A percentile compares a stretch with the other conserved stretches of the same genome.
Conservation (phyloP, 352 stramenopile genomes). For the Phytophthora meadii region DNA sequence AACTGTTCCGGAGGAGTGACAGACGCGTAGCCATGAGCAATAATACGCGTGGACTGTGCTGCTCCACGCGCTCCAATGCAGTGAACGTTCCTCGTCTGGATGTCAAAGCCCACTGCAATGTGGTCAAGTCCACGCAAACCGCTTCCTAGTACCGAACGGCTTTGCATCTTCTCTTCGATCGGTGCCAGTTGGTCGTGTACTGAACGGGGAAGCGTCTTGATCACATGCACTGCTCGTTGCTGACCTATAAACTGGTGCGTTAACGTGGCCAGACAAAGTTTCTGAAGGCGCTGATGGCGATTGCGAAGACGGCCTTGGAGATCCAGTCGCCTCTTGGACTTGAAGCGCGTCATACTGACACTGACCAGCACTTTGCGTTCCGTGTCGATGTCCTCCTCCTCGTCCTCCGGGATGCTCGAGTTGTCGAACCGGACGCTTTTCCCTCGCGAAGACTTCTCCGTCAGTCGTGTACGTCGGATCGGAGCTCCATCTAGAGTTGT, state of each 20-base stretch:
- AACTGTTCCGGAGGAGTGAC: conserved; percentile 47
- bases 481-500: conserved; percentile 34
- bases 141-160: conserved; percentile 52
- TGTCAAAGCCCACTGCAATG: conserved; percentile 64
- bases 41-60: conserved; percentile 48
- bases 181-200: conserved; percentile 68
- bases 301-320: conserved; percentile 42
- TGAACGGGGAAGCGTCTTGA: conserved; percentile 64
- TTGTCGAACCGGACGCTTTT: conserved; percentile 34
- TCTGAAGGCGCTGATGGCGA: conserved; percentile 54
- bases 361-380: conserved; percentile 46
- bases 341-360: conserved; percentile 50
- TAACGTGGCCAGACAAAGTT: conserved; percentile 60
- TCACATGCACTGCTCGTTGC: conserved; percentile 57
- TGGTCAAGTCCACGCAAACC: conserved; percentile 50
- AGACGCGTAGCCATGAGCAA: conserved; percentile 70
- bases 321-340: conserved; percentile 39
- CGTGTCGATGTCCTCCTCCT: conserved; percentile 11
- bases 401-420: conserved; percentile 19
- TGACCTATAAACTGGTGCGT: conserved; percentile 54
- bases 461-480: conserved; percentile 14
- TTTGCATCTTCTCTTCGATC: conserved; percentile 45
- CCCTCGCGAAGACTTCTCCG: conserved; percentile 14
- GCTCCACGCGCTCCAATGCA: conserved; percentile 33
- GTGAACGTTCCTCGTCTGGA: conserved; percentile 46